Conservation (phyloP, 495 filamentous ascomycete genomes). For the Penicillium pulvis region DNA sequence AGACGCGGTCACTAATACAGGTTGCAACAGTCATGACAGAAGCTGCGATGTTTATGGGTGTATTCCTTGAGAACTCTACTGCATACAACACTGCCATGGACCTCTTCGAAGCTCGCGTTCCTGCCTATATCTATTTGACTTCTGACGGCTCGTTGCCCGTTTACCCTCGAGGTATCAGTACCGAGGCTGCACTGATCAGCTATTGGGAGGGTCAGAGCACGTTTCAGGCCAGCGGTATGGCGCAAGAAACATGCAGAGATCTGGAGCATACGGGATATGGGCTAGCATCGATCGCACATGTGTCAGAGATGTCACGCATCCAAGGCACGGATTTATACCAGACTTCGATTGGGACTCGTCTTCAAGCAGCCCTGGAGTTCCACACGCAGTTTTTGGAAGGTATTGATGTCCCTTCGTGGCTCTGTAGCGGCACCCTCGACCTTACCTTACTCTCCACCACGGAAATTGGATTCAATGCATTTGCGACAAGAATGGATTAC, state of each 20-base stretch:
- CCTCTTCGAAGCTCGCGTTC: constrained; percentile 24
- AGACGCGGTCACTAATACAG: not conserved
- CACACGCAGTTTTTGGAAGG: constrained; percentile 21
- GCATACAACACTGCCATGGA: constrained; percentile 28
- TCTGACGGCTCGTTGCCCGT: constrained; percentile 11
- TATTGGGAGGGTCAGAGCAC: not conserved
- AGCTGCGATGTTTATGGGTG: constrained; percentile 27
- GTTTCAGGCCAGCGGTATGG: constrained; percentile 18
- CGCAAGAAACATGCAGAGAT: constrained; percentile 35
- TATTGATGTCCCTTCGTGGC: constrained; percentile 17
- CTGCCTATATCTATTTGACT: constrained; percentile 30
- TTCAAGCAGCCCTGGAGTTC: constrained; percentile 26
- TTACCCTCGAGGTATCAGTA: too few relatives aligned
- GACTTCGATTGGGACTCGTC: constrained; percentile 21
- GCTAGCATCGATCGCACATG: constrained; percentile 30
- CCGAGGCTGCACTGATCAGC: too few relatives aligned
- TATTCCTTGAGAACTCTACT: constrained; percentile 27
- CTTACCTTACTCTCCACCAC: constrained; percentile 17
- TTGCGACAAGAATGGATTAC: constrained; percentile 16
- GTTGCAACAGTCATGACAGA: constrained; percentile 26
- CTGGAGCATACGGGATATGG: constrained; percentile 28
- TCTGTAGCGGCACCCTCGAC: constrained; percentile 19
- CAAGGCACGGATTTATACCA: constrained; percentile 29
- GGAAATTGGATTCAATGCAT: constrained; percentile 30
- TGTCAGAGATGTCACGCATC: constrained; percentile 29